These are phyloP conservation scores for Pythium pectinolyticum DNA, from an alignment of 352 stramenopile genomes.

Conservation along the genomic window DNA sequence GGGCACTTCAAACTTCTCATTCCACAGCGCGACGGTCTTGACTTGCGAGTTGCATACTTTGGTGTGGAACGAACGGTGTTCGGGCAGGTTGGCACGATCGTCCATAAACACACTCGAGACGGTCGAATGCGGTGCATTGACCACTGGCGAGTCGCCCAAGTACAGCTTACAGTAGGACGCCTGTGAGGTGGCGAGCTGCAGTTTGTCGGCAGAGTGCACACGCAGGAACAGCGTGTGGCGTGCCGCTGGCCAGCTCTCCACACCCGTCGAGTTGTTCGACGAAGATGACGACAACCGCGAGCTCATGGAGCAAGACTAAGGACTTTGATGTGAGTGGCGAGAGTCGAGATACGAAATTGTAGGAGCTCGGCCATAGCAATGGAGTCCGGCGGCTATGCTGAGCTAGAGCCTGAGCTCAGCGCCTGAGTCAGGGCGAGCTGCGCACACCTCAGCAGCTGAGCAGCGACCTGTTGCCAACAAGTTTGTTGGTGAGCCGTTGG, in stretches of 20 bases:
- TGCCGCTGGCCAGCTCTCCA: slow-evolving; percentile 19
- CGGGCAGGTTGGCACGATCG: not conserved
- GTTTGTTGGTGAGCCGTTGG: too few species aligned
- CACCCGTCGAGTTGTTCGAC: slow-evolving; percentile 9
- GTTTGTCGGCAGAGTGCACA: slow-evolving; percentile 59
- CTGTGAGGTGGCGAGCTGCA: slow-evolving; percentile 41
- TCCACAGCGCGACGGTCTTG: slow-evolving; percentile 56
- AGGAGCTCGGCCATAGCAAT: too few species aligned
- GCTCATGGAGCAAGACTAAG: slow-evolving; percentile 6
- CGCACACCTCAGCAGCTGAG: too few species aligned
- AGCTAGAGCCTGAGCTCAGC: too few species aligned
- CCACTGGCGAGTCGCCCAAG: slow-evolving; percentile 51
- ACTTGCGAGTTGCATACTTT: slow-evolving; percentile 42
- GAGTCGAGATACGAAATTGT: not conserved
- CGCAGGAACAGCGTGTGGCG: slow-evolving; percentile 66
- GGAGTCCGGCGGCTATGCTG: too few species aligned
- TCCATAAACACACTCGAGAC: slow-evolving; percentile 26
- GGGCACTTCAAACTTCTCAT: slow-evolving; percentile 72
- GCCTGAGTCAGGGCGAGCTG: too few species aligned
- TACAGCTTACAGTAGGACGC: slow-evolving; percentile 76
- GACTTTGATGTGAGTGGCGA: not conserved
- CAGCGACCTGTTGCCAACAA: too few species aligned
- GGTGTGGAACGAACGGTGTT: slow-evolving; percentile 59
- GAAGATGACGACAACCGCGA: slow-evolving; percentile 20
- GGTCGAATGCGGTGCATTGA: slow-evolving; percentile 25